A percentile compares a stretch with the other conserved stretches of the same genome.
These are phyloP conservation scores for Fragosphaeria purpurea DNA, from an alignment of 2,329 filamentous ascomycete genomes.

Conservation along the genomic window DNA sequence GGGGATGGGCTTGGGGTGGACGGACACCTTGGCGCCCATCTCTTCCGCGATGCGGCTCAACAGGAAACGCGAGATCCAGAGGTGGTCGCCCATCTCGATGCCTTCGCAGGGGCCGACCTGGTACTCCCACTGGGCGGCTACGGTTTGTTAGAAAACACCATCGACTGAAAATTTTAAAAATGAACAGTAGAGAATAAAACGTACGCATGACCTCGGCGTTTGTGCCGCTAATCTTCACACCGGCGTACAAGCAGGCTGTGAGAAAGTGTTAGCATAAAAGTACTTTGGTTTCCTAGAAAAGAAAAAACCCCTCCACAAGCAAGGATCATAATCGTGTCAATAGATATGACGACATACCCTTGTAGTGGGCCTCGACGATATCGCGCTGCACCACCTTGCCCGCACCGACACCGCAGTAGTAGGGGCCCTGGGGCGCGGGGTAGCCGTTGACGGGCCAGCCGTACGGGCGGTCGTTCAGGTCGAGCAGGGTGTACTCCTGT, in stretches of 20 bases:
- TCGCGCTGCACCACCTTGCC: conserved; percentile 98
- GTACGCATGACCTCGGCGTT: conserved; percentile 88
- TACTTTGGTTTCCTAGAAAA: too few relatives aligned
- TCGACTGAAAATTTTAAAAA: too few relatives aligned
- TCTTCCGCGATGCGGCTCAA: conserved; percentile 75
- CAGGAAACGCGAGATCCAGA: conserved; percentile 88
- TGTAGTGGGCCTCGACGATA: conserved; percentile 80
- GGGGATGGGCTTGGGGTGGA: conserved; percentile 89
- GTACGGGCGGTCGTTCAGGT: conserved; percentile 76
- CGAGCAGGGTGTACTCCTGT: conserved; percentile 93
- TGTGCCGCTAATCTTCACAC: conserved; percentile 91
- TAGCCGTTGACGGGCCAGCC: conserved; percentile 84
- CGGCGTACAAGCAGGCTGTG: conserved; percentile 63
- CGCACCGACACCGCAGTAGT: conserved; percentile 96
- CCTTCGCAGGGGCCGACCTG: conserved; percentile 16
- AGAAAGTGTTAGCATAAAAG: not conserved
- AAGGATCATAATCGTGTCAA: not conserved
- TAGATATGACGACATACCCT: conserved; percentile 18
- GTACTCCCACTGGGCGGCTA: conserved; percentile 17
- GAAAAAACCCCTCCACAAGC: too few relatives aligned
- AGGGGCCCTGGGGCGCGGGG: conserved; percentile 86
- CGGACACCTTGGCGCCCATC: conserved; percentile 90
- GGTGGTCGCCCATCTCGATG: conserved; percentile 68
- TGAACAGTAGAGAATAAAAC: conserved; percentile 1
- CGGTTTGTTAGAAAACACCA: too few relatives aligned